Base-by-base conservation (phyloP, 2,329 filamentous ascomycete species). In the Penicillium sp. region DNA sequence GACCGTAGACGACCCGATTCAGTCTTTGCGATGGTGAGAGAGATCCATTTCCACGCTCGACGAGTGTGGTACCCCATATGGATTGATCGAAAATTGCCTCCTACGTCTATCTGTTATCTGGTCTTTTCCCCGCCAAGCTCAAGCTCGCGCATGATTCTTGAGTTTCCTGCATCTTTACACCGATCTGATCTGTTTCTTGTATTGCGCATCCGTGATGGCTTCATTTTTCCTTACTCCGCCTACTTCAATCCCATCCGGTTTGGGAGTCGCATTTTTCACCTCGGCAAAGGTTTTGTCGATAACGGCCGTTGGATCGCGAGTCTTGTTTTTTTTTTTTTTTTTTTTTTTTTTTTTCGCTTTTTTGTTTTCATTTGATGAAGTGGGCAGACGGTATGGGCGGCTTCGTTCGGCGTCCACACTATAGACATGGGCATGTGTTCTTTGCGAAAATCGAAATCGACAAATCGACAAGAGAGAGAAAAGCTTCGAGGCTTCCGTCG, bases 351-450 rank as follows among this genome's bases (percentile, higher is more conserved):
- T n/a, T n/a, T n/a, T 60, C 20, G 20, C 1, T 57, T 52, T 44
- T 61, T 53, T 59, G 54, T 55, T 59, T 61, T 52, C 59, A 53
- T 55, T 59, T 63, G 60, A 63, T 63, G 62, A 64, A 40, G 60
- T 64, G 62, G 64, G 59, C 53, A 61, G 27, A 28, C 27, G 27
- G 66, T 64, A 65, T 58, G 58, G 62, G 60, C 64, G 63, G 65
- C 60, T 68, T 70, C 60, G 60, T 67, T 62, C 59, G 68, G 68
- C 68, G 68, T 71, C 68, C 66, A 68, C 62, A 49, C 59, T 55
- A 71, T 71, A 71, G 68, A 71, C 66, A 62, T 66, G 68, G 68
- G 67, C 66, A 69, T 70, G 63, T 67, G 62, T 60, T 59, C 44
- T 55, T 60, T 62, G 56, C 56, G 53, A 60, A 18, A 47, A 53